Evolutionary conservation across 2,329 filamentous ascomycete genomes (phyloP).

Genomic region (Penicillium sp.): DNA sequence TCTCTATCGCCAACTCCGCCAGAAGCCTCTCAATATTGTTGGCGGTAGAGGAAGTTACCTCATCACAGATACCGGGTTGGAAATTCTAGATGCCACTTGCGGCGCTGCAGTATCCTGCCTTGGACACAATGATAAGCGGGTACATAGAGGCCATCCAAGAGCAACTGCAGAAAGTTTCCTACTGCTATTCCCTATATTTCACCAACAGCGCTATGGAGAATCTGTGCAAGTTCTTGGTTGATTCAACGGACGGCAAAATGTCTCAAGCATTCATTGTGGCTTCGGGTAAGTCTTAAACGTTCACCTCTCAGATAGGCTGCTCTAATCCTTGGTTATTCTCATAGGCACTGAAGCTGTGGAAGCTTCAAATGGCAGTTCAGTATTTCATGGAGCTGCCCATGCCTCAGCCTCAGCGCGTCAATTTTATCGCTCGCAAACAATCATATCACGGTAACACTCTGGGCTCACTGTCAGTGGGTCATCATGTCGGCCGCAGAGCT

Average conservation of each 20-base stretch:
- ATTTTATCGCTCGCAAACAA: slow-evolving; percentile 62
- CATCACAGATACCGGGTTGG: slow-evolving; percentile 50
- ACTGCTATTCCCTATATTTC: slow-evolving; percentile 59
- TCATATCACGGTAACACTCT: slow-evolving; percentile 71
- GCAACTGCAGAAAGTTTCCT: slow-evolving; percentile 59
- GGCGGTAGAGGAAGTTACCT: slow-evolving; percentile 50
- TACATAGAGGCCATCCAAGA: slow-evolving; percentile 59
- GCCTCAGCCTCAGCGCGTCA: slow-evolving; percentile 52
- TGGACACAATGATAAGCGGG: slow-evolving; percentile 63
- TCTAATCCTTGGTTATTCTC: background rate
- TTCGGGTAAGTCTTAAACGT: slow-evolving; percentile 46
- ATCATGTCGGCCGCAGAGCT: slow-evolving; percentile 58
- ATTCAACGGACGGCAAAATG: slow-evolving; percentile 54
- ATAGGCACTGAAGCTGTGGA: slow-evolving; percentile 66
- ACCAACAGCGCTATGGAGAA: slow-evolving; percentile 52
- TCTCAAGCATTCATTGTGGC: slow-evolving; percentile 55
- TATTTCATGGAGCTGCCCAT: slow-evolving; percentile 58
- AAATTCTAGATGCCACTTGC: slow-evolving; percentile 67
- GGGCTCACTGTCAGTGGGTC: slow-evolving; percentile 65
- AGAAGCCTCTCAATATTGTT: slow-evolving; percentile 44
- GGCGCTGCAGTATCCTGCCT: slow-evolving; percentile 72
- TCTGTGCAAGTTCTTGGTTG: slow-evolving; percentile 48
- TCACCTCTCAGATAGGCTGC: background rate
- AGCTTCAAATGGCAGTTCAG: slow-evolving; percentile 63
- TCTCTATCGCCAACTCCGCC: slow-evolving; percentile 51